Conservation (phyloP, 331 rosid species). For the Rhamnella rubrinervis region DNA sequence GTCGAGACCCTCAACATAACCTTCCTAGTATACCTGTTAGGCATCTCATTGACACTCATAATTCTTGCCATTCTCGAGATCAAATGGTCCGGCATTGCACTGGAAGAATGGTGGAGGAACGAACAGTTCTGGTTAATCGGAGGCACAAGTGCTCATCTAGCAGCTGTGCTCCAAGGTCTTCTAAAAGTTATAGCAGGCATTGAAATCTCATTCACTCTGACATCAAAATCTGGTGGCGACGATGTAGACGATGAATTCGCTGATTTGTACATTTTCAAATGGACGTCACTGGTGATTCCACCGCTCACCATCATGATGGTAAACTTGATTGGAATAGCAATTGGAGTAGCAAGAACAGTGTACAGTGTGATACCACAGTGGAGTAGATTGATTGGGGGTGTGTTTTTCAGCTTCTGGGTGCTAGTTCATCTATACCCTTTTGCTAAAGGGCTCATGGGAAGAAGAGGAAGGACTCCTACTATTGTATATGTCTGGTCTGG, state of each 20-base stretch:
- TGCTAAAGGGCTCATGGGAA: conserved; percentile 78
- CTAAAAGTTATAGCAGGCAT: conserved; percentile 71
- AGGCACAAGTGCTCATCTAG: conserved; percentile 84
- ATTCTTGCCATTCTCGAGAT: conserved; percentile 64
- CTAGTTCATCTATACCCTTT: conserved; percentile 72
- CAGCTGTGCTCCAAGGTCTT: conserved; percentile 75
- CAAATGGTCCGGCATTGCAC: conserved; percentile 73
- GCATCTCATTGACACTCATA: conserved; percentile 63
- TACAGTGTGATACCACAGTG: conserved; percentile 49
- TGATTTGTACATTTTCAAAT: conserved; percentile 60
- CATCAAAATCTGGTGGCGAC: conserved; percentile 63
- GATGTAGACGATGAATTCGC: conserved; percentile 60
- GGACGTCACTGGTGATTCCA: conserved; percentile 63
- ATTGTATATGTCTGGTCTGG: conserved; percentile 82
- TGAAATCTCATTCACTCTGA: conserved; percentile 73
- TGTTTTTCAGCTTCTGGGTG: conserved; percentile 80
- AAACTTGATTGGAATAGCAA: conserved; percentile 59
- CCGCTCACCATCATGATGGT: conserved; percentile 69
- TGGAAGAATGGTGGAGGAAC: conserved; percentile 88
- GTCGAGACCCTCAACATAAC: conserved; percentile 54
- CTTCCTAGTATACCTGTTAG: conserved; percentile 63
- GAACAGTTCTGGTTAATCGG: conserved; percentile 87
- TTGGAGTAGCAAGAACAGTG: conserved; percentile 53
- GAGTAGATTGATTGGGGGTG: conserved; percentile 70
- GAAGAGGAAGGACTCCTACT: conserved; percentile 67